Evolutionary conservation across 2,329 filamentous ascomycete species (phyloP), one percentile per base, ranked within the genome.

Genomic region (Fusarium ambrosium): DNA sequence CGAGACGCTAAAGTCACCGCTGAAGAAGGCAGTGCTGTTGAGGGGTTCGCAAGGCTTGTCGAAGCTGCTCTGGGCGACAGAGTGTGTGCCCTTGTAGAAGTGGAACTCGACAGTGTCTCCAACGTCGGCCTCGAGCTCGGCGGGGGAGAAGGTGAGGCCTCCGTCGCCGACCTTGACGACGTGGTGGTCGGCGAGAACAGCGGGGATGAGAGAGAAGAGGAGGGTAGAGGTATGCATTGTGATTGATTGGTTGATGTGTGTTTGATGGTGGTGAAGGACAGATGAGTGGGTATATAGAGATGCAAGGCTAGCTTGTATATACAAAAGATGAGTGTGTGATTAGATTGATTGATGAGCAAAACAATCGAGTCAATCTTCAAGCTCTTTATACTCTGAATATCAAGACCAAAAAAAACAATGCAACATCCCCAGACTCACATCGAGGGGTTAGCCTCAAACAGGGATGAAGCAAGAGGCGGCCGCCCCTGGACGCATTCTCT

Each of bases 51-150:
- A 92, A 11, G 91, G 91, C n/a, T 84, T 81, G 68, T 86, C 87
- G 76, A 92, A 92, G 69, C 86, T 86, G 16, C 89, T 89, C 81
- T 91, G 88, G 10, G 89, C 89, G 66, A 92, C 87, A 18, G 90
- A 91, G 84, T 92, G 91, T 78, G 91, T 91, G n/a, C 73, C 76
- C 20, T 81, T 77, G 55, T 81, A 81, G 77, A 87, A 87, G 70
- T 86, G 85, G 78, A 86, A 87, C 74, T 86, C 83, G 16, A 87
- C 78, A 37, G 81, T 79, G 20, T 86, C 85, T 69, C 90, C 90
- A 6, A 86, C 81, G 2, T 82, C 80, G 20, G 89, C 90, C 20
- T 82, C 81, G 68, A 92, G 75, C 63, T 85, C 85, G 66, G 87
- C 82, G 10, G 90, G 90, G 13, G 80, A 84, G 80, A 89, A 92